Base-by-base conservation (phyloP, 345 rosid genomes). In the Tarenaya hassleriana region DNA sequence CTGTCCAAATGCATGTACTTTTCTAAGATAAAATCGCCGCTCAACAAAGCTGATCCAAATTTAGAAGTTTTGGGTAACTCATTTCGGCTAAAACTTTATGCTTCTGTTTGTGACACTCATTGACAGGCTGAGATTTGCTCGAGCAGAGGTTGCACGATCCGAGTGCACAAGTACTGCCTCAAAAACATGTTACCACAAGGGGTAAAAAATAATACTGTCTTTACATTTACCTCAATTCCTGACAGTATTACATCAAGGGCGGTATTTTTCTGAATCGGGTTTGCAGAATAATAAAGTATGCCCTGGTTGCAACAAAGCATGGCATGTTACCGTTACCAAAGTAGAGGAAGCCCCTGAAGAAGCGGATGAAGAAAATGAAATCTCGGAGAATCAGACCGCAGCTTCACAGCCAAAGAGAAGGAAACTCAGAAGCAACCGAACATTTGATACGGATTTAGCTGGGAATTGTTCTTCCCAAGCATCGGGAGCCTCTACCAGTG, bases 121-220 rank as follows among this genome's bases (percentile, higher is more conserved):
- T 60, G 42, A 31, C 79, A 92, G 98, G 98, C 88, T 34, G 77
- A 77, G 48, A 24, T 77, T 47, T 88, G 98, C 74, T 73, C 69
- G 8, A 85, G 43, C 52, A 84, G 79, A 50, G 78, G 69, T 44
- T 88, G 98, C 57, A 40, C 57, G 0, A 63, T 73, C 51, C 74
- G 95, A 64, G 73, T 92, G 38, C 98, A 92, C 71, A 74, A 56
- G n/a, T 78, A 88, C 68, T 92, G 98, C 75, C 77, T 85, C 56
- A 60, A 68, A 64, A 80, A 69, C 69, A 71, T 75, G 62, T 56
- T 72, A 58, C 71, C 77, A 7, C 73, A 56, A 50, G 81, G 50
- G 79, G 96, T 87, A 76, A 0, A 1, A 39, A 35, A 27, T 60
- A 18, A 7, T n/a, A 32, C 47, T 48, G 14, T 14, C 9, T 6